These are phyloP conservation scores for Truncatella angustata DNA, from an alignment of 2,329 filamentous ascomycete genomes.

Conservation along the genomic window DNA sequence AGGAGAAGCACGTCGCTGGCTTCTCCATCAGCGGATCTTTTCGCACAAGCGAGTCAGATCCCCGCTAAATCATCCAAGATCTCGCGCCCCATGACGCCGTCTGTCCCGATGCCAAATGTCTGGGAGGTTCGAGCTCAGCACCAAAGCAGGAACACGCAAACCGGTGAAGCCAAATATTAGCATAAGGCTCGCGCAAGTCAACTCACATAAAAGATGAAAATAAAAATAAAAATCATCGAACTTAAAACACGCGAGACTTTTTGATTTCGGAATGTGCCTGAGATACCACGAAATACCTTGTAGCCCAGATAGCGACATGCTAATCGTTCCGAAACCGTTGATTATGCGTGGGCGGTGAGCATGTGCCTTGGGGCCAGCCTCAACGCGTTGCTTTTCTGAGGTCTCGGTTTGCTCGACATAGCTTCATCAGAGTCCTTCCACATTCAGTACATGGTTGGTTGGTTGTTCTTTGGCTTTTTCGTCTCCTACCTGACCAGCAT, in stretches of 20 bases:
- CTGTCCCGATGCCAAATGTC: background rate
- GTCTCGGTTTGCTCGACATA: no score
- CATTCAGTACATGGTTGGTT: no score
- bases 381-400: background rate
- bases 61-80: background rate
- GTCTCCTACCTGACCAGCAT: background rate
- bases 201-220: no score
- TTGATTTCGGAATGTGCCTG: background rate
- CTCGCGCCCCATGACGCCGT: background rate
- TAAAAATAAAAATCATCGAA: no score
- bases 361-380: background rate
- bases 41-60: constrained; percentile 2
- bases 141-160: no score
- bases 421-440: background rate
- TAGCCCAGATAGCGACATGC: background rate
- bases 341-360: constrained; percentile 3
- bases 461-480: no score
- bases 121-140: background rate
- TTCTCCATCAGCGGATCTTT: background rate
- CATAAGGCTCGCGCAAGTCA: no score
- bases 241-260: background rate
- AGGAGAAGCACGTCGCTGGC: background rate
- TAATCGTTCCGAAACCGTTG: background rate
- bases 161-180: no score
- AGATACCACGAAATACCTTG: background rate